Percentiles rank a stretch among this genome's conserved stretches.
phyloP scores from a whole-genome alignment of 179 eudicot genomes.

The Nepenthes alata region DNA sequence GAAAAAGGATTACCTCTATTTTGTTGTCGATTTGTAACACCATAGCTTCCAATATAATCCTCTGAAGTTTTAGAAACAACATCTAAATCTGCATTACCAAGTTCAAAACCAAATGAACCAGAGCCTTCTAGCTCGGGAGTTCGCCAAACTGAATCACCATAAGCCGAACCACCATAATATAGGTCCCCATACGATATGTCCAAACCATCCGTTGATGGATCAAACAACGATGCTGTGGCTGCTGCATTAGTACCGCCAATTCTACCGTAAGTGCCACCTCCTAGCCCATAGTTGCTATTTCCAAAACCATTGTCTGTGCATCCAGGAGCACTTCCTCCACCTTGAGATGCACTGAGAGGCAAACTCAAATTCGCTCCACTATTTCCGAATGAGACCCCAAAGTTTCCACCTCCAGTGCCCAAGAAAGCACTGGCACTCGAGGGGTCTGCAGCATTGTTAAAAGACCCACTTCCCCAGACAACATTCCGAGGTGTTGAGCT shows the following conservation, averaged over 20 bases:
- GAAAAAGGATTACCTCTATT: slow-evolving; percentile 47
- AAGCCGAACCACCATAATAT: slow-evolving; percentile 30
- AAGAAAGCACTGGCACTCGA: slow-evolving; percentile 22
- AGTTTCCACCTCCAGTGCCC: slow-evolving; percentile 46
- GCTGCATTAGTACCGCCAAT: slow-evolving; percentile 17
- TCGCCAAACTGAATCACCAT: slow-evolving; percentile 55
- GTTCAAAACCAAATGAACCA: slow-evolving; percentile 58
- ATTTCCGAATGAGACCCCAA: slow-evolving; percentile 45
- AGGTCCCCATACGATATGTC: slow-evolving; percentile 45
- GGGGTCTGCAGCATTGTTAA: slow-evolving; percentile 23
- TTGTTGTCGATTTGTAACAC: slow-evolving; percentile 53
- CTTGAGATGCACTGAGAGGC: slow-evolving; percentile 30
- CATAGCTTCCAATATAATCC: slow-evolving; percentile 47
- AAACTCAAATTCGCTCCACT: slow-evolving; percentile 51
- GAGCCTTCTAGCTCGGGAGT: slow-evolving; percentile 48
- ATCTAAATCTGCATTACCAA: slow-evolving; percentile 35
- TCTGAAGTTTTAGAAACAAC: slow-evolving; percentile 38
- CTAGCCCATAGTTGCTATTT: slow-evolving; percentile 38
- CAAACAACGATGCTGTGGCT: slow-evolving; percentile 26
- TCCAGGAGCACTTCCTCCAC: slow-evolving; percentile 36
- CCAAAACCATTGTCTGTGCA: slow-evolving; percentile 36
- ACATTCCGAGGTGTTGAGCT: slow-evolving; percentile 35
- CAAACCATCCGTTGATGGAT: slow-evolving; percentile 29
- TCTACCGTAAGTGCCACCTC: slow-evolving; percentile 44
- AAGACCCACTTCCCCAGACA: slow-evolving; percentile 53